Percentiles rank a stretch among this genome's conserved stretches.
Conservation (phyloP, 192 early-diverging fungal species). For the Kickxella alabastrina region DNA sequence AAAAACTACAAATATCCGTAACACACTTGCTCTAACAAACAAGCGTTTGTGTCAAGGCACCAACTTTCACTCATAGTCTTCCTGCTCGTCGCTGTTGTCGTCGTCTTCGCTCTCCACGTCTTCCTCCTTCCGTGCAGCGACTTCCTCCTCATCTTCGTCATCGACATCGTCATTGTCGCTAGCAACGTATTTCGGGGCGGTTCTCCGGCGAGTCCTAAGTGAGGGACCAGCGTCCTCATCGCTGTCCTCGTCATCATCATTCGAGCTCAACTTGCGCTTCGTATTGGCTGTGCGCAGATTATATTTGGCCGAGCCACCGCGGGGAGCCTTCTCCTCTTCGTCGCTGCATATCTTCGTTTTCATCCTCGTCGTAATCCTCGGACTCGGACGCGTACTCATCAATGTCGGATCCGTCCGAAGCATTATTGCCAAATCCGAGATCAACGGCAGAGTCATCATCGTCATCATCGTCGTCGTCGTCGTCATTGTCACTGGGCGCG, state of each 20-base stretch:
- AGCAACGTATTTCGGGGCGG: not conserved
- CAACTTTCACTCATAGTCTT: not conserved
- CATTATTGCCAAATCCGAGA: not conserved
- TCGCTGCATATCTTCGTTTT: conserved; percentile 16
- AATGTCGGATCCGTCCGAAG: conserved; percentile 12
- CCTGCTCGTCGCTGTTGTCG: not conserved
- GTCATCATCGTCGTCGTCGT: conserved; percentile 1
- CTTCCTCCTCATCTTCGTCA: conserved; percentile 1
- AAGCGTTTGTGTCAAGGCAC: too few species aligned
- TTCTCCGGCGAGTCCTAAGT: conserved; percentile 34
- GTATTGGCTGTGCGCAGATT: conserved; percentile 28
- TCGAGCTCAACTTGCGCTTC: conserved; percentile 29
- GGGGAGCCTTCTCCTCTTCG: conserved; percentile 12
- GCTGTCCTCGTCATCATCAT: conserved; percentile 8
- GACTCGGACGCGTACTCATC: conserved; percentile 13
- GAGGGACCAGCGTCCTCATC: conserved; percentile 17
- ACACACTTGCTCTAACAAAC: too few species aligned
- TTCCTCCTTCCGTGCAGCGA: conserved; percentile 1
- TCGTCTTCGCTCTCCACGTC: conserved; percentile 5
- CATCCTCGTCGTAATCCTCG: conserved; percentile 22
- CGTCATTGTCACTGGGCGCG: not conserved
- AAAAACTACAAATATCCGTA: too few species aligned
- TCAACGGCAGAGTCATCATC: conserved; percentile 1
- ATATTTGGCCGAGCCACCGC: conserved; percentile 37
- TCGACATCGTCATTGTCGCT: not conserved